Base-by-base conservation (phyloP, 2,329 filamentous ascomycete species). In the Aspergillus persii region DNA sequence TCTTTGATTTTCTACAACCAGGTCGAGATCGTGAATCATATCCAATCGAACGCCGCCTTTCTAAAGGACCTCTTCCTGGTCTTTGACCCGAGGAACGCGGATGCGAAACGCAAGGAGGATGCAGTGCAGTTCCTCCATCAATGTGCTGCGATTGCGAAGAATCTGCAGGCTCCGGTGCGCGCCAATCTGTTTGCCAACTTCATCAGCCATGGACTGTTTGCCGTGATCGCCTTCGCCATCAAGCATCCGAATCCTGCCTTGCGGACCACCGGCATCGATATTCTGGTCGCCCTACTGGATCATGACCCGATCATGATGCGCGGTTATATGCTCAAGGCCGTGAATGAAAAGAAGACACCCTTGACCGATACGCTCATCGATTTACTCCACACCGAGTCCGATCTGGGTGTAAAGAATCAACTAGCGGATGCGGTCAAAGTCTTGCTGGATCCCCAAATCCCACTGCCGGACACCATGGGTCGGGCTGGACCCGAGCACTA, bases 1-100 rank as follows among this genome's bases (percentile, higher is more conserved):
- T 96, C 92, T 53, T 84, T 98, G 68, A 99, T 99, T 66, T 99
- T 97, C 80, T 99, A 96, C 83, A 95, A 98, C 78, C 95, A 99
- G 79, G 93, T 98, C 68, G 95, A 98, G 71, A 97, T 99, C 71
- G 89, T 99, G 53, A 91, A 94, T 71, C 91, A 98, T 76, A 83
- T 99, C n/a, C 93, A 97, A 75, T 83, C 83, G 29, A 96, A 96
- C 68, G 81, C 81, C 0, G 77, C 79, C 1, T 97, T 96, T 69
- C 79, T 98, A 30, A 88, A 87, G 65, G 91, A 97, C 62, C 83
- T 98, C 3, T 99, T 98, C 73, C 84, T 85, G 56, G 92, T 98
- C 62, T 97, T 98, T 70, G 85, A 83, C 23, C 80, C 86, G 0
- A 81, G 86, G 27, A 85, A 87, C 60, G 73, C 76, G 54, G 86